phyloP scores from a whole-genome alignment of 352 stramenopile species.

The Saprolegnia parasitica region DNA sequence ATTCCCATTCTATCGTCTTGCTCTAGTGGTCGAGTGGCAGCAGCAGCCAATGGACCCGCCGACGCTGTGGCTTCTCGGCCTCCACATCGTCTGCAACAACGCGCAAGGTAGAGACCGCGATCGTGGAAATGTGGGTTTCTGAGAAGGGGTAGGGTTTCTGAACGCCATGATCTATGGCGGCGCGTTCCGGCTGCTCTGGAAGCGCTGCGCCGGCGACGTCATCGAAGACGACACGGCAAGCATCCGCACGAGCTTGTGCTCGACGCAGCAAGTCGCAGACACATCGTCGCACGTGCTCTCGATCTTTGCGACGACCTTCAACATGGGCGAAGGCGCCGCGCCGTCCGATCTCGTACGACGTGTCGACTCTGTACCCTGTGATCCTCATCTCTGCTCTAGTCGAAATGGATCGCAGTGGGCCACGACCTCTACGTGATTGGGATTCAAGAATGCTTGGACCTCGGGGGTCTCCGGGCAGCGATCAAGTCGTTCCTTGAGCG shows the following conservation, averaged over 20 bases:
- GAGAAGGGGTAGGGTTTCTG: constrained; percentile 3
- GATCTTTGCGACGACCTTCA: constrained; percentile 27
- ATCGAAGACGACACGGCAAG: background rate
- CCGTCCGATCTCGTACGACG: constrained; percentile 11
- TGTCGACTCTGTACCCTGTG: background rate
- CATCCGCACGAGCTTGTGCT: constrained; percentile 9
- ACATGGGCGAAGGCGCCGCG: constrained; percentile 15
- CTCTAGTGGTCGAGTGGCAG: constrained; percentile 19
- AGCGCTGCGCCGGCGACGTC: background rate
- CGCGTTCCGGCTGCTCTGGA: background rate
- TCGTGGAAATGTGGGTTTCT: background rate
- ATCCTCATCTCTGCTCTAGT: constrained; percentile 21
- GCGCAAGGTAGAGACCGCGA: constrained; percentile 2
- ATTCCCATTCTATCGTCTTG: too few relatives aligned
- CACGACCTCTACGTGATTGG: constrained; percentile 88
- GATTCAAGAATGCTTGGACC: constrained; percentile 88
- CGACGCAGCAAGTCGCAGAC: background rate
- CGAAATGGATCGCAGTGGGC: constrained; percentile 78
- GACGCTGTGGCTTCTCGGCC: constrained; percentile 14
- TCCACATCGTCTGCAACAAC: constrained; percentile 24
- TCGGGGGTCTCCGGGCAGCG: constrained; percentile 60
- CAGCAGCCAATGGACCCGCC: background rate
- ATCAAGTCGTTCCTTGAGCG: constrained; percentile 59
- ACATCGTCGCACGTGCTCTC: background rate
- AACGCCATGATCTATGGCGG: constrained; percentile 26